Evolutionary conservation across 208 protist species (phyloP), one percentile per base, ranked within the genome.

Genomic region (Leishmania arabica): DNA sequence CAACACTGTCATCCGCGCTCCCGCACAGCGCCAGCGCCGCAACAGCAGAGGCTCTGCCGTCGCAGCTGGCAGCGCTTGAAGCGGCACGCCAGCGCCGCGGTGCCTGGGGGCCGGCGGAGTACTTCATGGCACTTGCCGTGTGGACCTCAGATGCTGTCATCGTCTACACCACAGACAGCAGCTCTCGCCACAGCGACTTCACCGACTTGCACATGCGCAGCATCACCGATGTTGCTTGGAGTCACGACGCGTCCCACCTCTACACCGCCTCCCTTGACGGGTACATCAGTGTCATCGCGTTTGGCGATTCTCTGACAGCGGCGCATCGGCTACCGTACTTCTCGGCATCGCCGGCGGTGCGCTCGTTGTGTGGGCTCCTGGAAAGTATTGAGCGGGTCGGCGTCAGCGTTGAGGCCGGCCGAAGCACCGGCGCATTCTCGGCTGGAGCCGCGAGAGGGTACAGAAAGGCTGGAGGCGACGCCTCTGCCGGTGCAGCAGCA

Each of bases 221-320:
- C 81, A 97, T 97, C 86, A 91, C 91, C n/a, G 95, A 97, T 51
- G 90, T 97, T 9, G 86, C 91, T 60, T 97, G 95, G 93, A 91
- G 84, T 58, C 75, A 64, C 27, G 73, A 94, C 49, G 93, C 90
- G 31, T 80, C 66, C 1, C 91, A 89, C 77, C 85, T 97, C 45
- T 88, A 93, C 62, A 96, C 93, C 11, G 88, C 92, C 34, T 92
- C 93, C 1, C 86, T 97, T 17, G 95, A 97, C 66, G 95, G 95
- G 19, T 97, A 96, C 86, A 84, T 97, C 34, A 91, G 90, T 56
- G 93, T 96, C 19, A 91, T 97, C 53, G 70, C 86, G 0, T 94
- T 95, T 45, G 89, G 90, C 65, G 74, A 70, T 47, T 89, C 89
- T 5, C 81, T 97, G 31, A 78, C 87, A 17, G 42, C 86, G 31